Evolutionary conservation across 192 early-diverging fungal genomes (phyloP), one percentile per base, ranked within the genome.

Genomic region (Linderina pennispora): DNA sequence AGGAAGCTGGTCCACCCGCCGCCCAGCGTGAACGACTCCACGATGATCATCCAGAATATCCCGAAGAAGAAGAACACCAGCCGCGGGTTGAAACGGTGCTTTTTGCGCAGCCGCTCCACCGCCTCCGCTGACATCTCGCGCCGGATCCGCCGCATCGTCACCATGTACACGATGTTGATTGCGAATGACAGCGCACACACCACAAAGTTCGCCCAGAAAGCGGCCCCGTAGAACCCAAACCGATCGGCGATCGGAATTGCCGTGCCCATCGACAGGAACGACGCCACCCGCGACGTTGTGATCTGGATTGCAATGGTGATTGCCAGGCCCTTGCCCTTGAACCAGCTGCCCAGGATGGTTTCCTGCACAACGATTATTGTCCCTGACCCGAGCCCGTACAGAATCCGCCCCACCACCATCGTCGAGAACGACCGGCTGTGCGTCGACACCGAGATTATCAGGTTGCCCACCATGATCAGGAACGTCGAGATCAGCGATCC

Each of bases 361-460:
- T 89, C 84, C 60, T 89, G 86, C n/a, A 85, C 80, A 31, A 85
- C 84, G 0, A 80, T 78, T 34, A 89, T 80, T n/a, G 84, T 77
- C 3, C 82, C 84, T 11, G 78, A 80, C 13, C 86, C 86, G 4
- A 86, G 75, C 10, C 86, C 84, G 41, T 65, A 82, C n/a, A 80
- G 58, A 14, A 73, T 59, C 24, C 73, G 70, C 4, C 76, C 75
- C 9, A 54, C 43, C 3, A 83, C 66, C 82, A 84, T 82, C 19
- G 67, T 53, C 13, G 61, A 53, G 36, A 72, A 61, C 33, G 48
- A 74, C 31, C 24, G 57, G 16, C 24, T 49, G 28, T 68, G 77
- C 2, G 75, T 66, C 1, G 77, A 78, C 2, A 80, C 35, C 11
- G 75, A 76, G 16, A 76, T 68, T 2, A 78, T 58, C 17, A 69